These are phyloP conservation scores for Hibiscus mutabilis DNA, from an alignment of 345 rosid species.

Conservation along the genomic window DNA sequence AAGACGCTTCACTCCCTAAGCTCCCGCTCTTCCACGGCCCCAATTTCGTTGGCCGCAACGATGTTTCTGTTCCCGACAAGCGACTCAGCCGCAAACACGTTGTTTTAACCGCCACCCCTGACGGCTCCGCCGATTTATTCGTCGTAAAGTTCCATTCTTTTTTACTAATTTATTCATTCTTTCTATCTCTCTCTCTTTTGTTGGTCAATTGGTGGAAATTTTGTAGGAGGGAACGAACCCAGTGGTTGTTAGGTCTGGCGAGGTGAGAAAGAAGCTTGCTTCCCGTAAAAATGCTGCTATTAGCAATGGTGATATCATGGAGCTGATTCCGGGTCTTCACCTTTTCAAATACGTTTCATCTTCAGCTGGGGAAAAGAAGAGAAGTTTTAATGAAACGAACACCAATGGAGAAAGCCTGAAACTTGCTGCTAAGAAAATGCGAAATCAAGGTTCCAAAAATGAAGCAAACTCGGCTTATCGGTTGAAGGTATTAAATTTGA, in stretches of 20 bases:
- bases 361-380: constrained; percentile 18
- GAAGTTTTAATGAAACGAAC: constrained; percentile 19
- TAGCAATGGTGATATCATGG: constrained; percentile 52
- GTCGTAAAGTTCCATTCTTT: constrained; percentile 31
- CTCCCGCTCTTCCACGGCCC: constrained; percentile 51
- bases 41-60: too few relatives aligned
- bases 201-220: background rate
- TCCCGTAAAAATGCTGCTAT: constrained; percentile 39
- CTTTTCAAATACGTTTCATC: constrained; percentile 46
- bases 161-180: background rate
- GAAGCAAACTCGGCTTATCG: background rate
- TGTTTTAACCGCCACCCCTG: constrained; percentile 35
- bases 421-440: constrained; percentile 38
- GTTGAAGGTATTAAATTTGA: constrained; percentile 5
- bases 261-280: constrained; percentile 47
- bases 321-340: constrained; percentile 80
- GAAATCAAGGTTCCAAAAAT: constrained; percentile 22
- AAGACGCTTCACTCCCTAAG: constrained; percentile 44
- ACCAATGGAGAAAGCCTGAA: constrained; percentile 12
- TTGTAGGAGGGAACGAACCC: constrained; percentile 82
- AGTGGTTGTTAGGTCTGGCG: constrained; percentile 56
- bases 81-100: constrained; percentile 88
- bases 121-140: constrained; percentile 48
- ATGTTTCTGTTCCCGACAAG: constrained; percentile 50
- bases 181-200: background rate